These are phyloP conservation scores for apple (Malus domestica) DNA, from an alignment of 306 rosid genomes.

Conservation along the genomic window DNA sequence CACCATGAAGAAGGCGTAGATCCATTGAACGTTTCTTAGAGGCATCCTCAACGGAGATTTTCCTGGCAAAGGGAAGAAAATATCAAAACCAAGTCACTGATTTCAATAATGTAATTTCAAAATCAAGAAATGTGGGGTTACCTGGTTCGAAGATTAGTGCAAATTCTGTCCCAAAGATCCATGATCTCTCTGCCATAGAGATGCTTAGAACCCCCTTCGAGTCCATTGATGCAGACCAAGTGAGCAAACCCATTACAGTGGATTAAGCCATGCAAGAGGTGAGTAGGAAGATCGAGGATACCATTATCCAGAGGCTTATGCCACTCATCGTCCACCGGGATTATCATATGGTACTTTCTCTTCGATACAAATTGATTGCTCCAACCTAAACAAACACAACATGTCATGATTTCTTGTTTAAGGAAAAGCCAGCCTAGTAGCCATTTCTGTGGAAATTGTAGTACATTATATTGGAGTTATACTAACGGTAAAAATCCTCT, in stretches of 20 bases:
- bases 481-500: neutral
- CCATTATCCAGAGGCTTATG: slow-evolving; percentile 59
- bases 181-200: slow-evolving; percentile 71
- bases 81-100: neutral
- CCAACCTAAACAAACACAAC: slow-evolving; percentile 52
- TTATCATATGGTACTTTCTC: slow-evolving; percentile 71
- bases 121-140: slow-evolving; percentile 1
- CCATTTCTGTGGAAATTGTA: too few relatives aligned
- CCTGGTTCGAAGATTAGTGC: slow-evolving; percentile 59
- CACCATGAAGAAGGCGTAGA: slow-evolving; percentile 80
- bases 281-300: slow-evolving; percentile 42
- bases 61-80: slow-evolving; percentile 36
- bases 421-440: too few relatives aligned
- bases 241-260: slow-evolving; percentile 84
- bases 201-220: slow-evolving; percentile 71
- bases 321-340: slow-evolving; percentile 61
- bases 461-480: too few relatives aligned
- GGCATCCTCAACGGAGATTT: slow-evolving; percentile 58
- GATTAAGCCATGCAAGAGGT: slow-evolving; percentile 71
- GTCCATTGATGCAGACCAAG: slow-evolving; percentile 68
- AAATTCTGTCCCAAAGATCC: slow-evolving; percentile 86
- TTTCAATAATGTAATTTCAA: neutral
- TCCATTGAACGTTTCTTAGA: slow-evolving; percentile 73
- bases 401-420: too few relatives aligned
- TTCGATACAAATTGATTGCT: slow-evolving; percentile 75